Evolutionary conservation across 352 stramenopile genomes (phyloP), one percentile per base, ranked within the genome.

Genomic region (Hyaloperonospora arabidopsidis): DNA sequence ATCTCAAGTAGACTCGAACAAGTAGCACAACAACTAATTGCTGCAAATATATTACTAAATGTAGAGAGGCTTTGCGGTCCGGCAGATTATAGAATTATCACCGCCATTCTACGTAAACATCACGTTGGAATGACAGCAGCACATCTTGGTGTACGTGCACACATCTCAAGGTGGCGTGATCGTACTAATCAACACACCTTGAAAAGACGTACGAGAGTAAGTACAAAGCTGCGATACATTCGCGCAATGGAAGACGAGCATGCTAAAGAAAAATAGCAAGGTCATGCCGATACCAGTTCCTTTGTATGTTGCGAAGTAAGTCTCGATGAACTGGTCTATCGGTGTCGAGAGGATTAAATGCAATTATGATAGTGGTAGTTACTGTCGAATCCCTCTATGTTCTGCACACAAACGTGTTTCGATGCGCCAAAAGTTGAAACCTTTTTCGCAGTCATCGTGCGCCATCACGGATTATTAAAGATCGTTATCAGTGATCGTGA

Each of bases 331-430:
- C 11, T 41, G 66, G 54, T 25, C 49, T 71, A 45, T 46, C 57
- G 12, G 47, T 17, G 11, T 68, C 54, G 13, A 54, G 65, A 13
- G 61, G 49, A 1, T 59, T 49, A 21, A 49, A 70, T 57, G 54
- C 22, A 18, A 68, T 61, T 6, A 47, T 59, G 17, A 51, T 50
- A 8, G 49, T 44, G n/a, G 55, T 72, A 2, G 38, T 21, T 7
- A 14, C 15, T 44, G 5, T 7, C 25, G 7, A 29, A 29, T 3
- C 3, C 25, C 25, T 2, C n/a, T 11, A 14, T 44, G 19, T 18
- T 8, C 38, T 5, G 4, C 38, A 5, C 2, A 5, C 2, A 18
- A 5, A 41, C 19, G n/a, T 21, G 19, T 2, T 15, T 15, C 4
- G 15, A 41, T 17, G 38, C n/a, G 15, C 15, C 25, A 29, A 29